phyloP scores from a whole-genome alignment of 768 basidiomycete genomes.

The Suillus sp. region DNA sequence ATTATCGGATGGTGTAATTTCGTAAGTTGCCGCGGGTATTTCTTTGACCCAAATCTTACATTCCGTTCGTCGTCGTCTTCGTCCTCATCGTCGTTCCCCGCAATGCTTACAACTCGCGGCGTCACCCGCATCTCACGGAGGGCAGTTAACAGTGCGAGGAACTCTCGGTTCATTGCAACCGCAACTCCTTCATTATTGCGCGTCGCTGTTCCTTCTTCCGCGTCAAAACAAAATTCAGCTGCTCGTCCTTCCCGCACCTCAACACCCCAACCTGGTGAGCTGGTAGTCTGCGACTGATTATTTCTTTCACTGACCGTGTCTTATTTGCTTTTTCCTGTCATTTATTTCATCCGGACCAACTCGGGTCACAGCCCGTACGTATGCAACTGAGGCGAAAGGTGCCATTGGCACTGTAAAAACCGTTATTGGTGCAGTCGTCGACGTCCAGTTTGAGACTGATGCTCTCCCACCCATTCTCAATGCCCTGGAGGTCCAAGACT shows the following conservation, averaged over 20 bases:
- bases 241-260: slow-evolving; percentile 53
- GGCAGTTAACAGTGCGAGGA: slow-evolving; percentile 74
- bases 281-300: neutral
- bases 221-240: slow-evolving; percentile 46
- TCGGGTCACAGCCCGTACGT: slow-evolving; percentile 63
- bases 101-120: slow-evolving; percentile 85
- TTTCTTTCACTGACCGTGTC: slow-evolving; percentile 8
- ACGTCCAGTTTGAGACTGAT: slow-evolving; percentile 97
- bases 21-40: slow-evolving; percentile 26
- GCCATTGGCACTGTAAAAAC: slow-evolving; percentile 87
- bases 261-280: slow-evolving; percentile 56
- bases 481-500: slow-evolving; percentile 96
- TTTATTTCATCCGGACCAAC: slow-evolving; percentile 3
- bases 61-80: slow-evolving; percentile 23
- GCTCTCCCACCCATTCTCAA: slow-evolving; percentile 94
- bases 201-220: slow-evolving; percentile 47
- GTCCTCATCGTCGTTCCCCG: slow-evolving; percentile 40
- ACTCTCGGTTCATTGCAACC: slow-evolving; percentile 83
- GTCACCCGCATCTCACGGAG: slow-evolving; percentile 87
- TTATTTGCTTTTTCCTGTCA: slow-evolving; percentile 1
- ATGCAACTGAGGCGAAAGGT: slow-evolving; percentile 87
- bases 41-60: slow-evolving; percentile 28
- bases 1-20: slow-evolving; percentile 2
- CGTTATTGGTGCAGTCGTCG: slow-evolving; percentile 99
- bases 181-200: slow-evolving; percentile 59